A percentile compares a stretch with the other conserved stretches of the same genome.
Evolutionary conservation across 1,284 basidiomycete species (phyloP).

Genomic region (Mycosarcoma maydis): DNA sequence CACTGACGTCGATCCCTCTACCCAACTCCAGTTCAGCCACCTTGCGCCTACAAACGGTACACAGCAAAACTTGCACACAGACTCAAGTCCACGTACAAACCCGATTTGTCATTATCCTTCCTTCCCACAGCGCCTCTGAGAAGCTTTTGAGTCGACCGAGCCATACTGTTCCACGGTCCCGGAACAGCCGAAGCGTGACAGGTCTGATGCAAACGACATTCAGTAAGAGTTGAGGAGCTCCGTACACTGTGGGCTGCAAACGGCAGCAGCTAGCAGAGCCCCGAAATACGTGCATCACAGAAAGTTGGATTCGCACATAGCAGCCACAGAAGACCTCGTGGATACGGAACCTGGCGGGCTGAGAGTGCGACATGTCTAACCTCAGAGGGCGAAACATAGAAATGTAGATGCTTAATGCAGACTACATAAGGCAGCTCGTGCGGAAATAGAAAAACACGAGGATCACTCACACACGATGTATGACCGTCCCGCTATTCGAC

Average conservation of each 20-base stretch:
- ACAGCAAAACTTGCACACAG: too few relatives aligned
- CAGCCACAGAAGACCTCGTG: not conserved
- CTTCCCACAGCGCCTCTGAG: too few relatives aligned
- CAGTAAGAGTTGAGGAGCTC: slow-evolving; percentile 1
- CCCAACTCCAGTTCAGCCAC: too few relatives aligned
- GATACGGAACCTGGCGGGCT: not conserved
- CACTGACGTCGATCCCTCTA: too few relatives aligned
- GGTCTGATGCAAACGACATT: not conserved
- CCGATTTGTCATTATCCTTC: too few relatives aligned
- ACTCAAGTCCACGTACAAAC: too few relatives aligned
- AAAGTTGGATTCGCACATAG: not conserved
- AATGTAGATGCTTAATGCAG: slow-evolving; percentile 26
- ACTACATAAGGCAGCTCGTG: slow-evolving; percentile 6
- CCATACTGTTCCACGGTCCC: slow-evolving; percentile 12
- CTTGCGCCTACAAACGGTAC: too few relatives aligned
- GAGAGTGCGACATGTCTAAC: slow-evolving; percentile 15
- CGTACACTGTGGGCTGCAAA: slow-evolving; percentile 3
- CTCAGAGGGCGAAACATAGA: not conserved
- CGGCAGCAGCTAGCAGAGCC: not conserved
- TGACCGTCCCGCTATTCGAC: slow-evolving; percentile 29
- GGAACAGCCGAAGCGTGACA: slow-evolving; percentile 5
- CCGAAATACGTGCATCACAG: slow-evolving; percentile 35
- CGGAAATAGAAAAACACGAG: not conserved
- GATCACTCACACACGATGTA: not conserved
- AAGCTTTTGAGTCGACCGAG: too few relatives aligned